A percentile compares a stretch with the other conserved stretches of the same genome.
These are phyloP conservation scores for Epichloe brachyelytri DNA, from an alignment of 2,329 filamentous ascomycete species.

Conservation along the genomic window DNA sequence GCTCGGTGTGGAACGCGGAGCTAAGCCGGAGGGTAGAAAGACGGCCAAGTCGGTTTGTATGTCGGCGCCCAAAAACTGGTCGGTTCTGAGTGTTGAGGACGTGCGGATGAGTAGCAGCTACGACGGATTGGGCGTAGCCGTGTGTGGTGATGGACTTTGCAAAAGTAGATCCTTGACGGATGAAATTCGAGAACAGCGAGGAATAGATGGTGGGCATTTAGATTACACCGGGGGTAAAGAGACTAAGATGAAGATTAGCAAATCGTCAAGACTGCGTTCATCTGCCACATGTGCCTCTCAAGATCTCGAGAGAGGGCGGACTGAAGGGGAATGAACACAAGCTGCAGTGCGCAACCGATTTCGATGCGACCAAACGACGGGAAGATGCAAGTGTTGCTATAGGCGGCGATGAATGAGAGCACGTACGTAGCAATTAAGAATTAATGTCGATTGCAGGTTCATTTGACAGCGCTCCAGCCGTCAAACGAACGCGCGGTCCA, in stretches of 20 bases:
- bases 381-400: neutral
- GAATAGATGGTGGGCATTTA: slow-evolving; percentile 81
- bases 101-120: slow-evolving; percentile 78
- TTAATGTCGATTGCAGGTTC: slow-evolving; percentile 74
- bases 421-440: slow-evolving; percentile 52
- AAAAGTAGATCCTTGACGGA: slow-evolving; percentile 77
- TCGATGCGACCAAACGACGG: neutral
- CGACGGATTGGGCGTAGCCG: slow-evolving; percentile 95
- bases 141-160: slow-evolving; percentile 93
- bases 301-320: neutral
- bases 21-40: slow-evolving; percentile 51
- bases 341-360: neutral
- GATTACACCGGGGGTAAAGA: slow-evolving; percentile 51
- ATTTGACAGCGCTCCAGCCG: slow-evolving; percentile 83
- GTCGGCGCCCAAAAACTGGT: slow-evolving; percentile 47
- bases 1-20: slow-evolving; percentile 59
- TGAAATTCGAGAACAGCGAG: slow-evolving; percentile 63
- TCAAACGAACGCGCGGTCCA: slow-evolving; percentile 77
- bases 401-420: neutral
- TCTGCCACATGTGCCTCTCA: neutral
- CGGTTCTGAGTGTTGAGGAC: slow-evolving; percentile 62
- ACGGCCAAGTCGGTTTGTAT: slow-evolving; percentile 40
- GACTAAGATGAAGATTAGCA: slow-evolving; percentile 21
- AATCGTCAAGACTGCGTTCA: neutral
- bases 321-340: neutral